Conservation (phyloP, 345 rosid species). For the Eucalyptus camaldulensis region DNA sequence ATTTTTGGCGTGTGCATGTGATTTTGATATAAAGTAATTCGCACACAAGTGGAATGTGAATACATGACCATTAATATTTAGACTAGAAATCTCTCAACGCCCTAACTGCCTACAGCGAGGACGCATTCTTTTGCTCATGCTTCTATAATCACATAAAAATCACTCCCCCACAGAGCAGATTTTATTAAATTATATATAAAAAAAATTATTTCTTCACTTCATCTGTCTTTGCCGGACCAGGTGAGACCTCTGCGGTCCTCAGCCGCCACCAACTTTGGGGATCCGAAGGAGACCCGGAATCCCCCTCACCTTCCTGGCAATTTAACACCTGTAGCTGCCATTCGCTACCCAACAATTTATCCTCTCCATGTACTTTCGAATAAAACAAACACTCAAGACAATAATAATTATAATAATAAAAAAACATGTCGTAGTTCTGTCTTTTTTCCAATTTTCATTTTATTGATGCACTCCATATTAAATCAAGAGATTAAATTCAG, state of each 20-base stretch:
- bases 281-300: background rate
- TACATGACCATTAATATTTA: background rate
- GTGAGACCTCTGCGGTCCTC: background rate
- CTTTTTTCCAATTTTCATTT: background rate
- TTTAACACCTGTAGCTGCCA: background rate
- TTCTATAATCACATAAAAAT: background rate
- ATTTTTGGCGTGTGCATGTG: rapidly evolving
- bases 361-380: background rate
- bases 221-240: background rate
- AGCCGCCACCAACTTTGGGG: background rate
- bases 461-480: background rate
- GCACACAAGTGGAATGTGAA: background rate
- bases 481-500: background rate
- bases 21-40: background rate
- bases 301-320: background rate
- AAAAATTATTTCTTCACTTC: background rate
- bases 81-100: background rate
- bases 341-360: background rate
- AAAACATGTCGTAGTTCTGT: background rate
- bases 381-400: background rate
- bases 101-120: background rate
- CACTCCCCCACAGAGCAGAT: background rate
- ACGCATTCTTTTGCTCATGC: background rate
- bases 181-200: background rate
- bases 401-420: background rate